Conservation (phyloP, 371 early-diverging fungal genomes). For the Dinochytrium kinnereticum region DNA sequence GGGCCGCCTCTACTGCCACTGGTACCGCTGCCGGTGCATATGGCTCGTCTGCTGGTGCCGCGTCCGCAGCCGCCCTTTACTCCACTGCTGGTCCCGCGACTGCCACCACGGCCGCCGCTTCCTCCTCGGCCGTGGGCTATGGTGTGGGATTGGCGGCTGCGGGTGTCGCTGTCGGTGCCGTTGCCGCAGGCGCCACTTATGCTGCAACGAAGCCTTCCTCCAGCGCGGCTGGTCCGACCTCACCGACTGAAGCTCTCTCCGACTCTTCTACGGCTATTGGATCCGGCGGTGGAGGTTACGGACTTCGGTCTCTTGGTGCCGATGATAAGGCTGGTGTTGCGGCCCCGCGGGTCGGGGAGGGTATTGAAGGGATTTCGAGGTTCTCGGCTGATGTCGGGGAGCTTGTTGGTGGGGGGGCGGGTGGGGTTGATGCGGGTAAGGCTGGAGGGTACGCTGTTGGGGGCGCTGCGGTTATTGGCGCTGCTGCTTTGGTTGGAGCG, state of each 20-base stretch:
- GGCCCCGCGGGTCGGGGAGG: conserved; percentile 9
- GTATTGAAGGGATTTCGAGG: conserved; percentile 16
- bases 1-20: neutral
- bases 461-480: conserved; percentile 9
- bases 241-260: neutral
- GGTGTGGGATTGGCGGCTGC: neutral
- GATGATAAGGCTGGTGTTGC: neutral
- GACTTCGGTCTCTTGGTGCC: neutral
- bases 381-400: neutral
- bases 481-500: conserved; percentile 6
- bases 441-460: neutral
- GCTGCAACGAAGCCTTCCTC: neutral
- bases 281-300: conserved; percentile 1
- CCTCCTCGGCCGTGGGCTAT: neutral
- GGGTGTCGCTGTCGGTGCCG: conserved; percentile 2
- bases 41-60: neutral
- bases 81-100: neutral
- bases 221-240: neutral
- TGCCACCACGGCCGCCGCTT: neutral
- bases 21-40: neutral
- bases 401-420: neutral
- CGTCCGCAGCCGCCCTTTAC: neutral
- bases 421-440: neutral
- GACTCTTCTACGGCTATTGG: neutral
- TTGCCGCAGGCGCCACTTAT: neutral